Evolutionary conservation across 2,329 filamentous ascomycete species (phyloP).

Genomic region (Xylaria hypoxylon): DNA sequence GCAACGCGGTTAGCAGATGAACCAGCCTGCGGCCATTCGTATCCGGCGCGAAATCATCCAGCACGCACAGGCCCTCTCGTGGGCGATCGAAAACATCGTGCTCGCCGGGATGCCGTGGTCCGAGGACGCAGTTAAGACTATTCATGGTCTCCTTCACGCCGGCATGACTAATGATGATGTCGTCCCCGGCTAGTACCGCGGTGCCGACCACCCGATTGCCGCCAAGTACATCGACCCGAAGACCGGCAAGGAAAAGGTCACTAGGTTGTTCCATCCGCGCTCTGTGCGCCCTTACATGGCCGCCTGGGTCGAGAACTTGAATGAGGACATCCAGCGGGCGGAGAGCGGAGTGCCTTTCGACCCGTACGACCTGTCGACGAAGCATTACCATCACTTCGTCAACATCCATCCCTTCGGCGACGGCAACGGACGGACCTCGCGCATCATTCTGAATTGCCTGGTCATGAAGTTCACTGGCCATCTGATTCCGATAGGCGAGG

Average conservation of each 20-base stretch:
- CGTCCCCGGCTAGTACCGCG: slow-evolving; percentile 46
- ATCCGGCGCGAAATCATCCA: slow-evolving; percentile 41
- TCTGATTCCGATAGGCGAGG: slow-evolving; percentile 33
- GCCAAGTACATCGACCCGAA: slow-evolving; percentile 30
- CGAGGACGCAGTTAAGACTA: slow-evolving; percentile 33
- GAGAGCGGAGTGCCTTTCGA: not conserved
- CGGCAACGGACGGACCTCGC: slow-evolving; percentile 54
- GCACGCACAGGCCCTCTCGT: slow-evolving; percentile 36
- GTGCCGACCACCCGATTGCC: slow-evolving; percentile 33
- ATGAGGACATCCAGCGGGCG: slow-evolving; percentile 43
- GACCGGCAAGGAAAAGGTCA: slow-evolving; percentile 29
- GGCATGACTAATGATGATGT: slow-evolving; percentile 55
- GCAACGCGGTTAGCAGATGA: not conserved
- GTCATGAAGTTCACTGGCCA: slow-evolving; percentile 49
- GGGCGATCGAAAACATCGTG: slow-evolving; percentile 36
- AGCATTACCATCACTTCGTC: slow-evolving; percentile 51
- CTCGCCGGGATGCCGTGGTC: slow-evolving; percentile 25
- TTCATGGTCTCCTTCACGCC: slow-evolving; percentile 32
- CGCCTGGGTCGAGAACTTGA: slow-evolving; percentile 39
- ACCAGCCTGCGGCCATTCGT: slow-evolving; percentile 19
- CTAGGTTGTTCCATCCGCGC: slow-evolving; percentile 41
- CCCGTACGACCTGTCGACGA: slow-evolving; percentile 41
- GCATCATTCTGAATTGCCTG: slow-evolving; percentile 54
- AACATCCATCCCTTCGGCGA: slow-evolving; percentile 56
- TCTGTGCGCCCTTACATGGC: slow-evolving; percentile 46